These are phyloP conservation scores for Colletotrichum costaricense DNA, from an alignment of 2,329 filamentous ascomycete genomes.

Conservation along the genomic window DNA sequence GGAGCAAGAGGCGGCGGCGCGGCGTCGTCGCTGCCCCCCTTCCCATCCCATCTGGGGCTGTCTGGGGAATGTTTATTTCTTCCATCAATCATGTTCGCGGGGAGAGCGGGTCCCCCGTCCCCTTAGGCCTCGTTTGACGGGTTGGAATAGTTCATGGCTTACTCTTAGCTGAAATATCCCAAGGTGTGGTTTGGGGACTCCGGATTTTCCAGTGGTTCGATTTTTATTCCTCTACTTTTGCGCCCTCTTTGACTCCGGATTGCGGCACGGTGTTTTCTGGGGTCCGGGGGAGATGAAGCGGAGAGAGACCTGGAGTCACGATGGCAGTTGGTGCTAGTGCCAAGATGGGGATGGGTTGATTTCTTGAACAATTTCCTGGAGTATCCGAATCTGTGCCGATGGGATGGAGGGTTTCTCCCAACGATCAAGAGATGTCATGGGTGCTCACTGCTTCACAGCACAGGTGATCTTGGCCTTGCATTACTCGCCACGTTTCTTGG, in stretches of 20 bases:
- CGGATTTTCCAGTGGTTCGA: slow-evolving; percentile 9
- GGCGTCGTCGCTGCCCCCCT: not conserved
- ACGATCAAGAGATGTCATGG: no score
- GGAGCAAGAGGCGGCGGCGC: not conserved
- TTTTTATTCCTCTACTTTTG: not conserved
- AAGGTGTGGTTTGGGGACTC: slow-evolving; percentile 2
- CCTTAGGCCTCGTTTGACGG: not conserved
- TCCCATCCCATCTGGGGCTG: not conserved
- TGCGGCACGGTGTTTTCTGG: not conserved
- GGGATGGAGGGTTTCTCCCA: not conserved
- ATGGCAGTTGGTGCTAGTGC: not conserved
- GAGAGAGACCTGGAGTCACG: slow-evolving; percentile 12
- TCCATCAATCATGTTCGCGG: slow-evolving; percentile 27
- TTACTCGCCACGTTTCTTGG: not conserved
- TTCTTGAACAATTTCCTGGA: not conserved
- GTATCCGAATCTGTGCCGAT: not conserved
- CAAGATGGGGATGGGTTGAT: not conserved
- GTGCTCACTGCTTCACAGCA: not conserved
- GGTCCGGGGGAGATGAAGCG: slow-evolving; percentile 19
- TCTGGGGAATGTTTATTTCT: slow-evolving; percentile 21
- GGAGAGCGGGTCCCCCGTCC: not conserved
- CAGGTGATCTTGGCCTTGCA: not conserved
- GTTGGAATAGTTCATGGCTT: not conserved
- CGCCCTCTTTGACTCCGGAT: not conserved
- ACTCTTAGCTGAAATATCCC: not conserved